phyloP scores from a whole-genome alignment of 148 eudicot species.

The Camellia japonica region DNA sequence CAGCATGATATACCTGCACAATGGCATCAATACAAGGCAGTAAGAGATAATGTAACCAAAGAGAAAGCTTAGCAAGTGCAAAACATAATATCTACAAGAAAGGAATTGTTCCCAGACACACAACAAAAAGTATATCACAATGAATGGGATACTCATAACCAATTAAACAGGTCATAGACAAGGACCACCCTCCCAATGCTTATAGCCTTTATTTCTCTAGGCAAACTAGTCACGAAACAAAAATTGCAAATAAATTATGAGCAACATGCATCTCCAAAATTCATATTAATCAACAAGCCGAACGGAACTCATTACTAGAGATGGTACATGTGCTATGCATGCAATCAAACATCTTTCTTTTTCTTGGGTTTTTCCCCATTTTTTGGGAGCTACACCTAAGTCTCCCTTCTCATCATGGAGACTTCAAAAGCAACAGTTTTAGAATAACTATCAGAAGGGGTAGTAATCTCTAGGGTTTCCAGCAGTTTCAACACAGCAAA shows the following conservation, averaged over 20 bases:
- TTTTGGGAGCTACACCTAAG: no score
- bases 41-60: neutral
- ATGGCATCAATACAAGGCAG: conserved; percentile 6
- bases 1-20: conserved; percentile 66
- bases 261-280: neutral
- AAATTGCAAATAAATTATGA: neutral
- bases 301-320: no score
- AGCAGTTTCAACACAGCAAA: no score
- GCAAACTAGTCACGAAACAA: neutral
- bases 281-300: neutral
- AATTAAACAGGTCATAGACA: neutral
- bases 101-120: neutral
- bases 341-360: neutral
- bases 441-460: no score
- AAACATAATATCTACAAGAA: neutral
- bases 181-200: neutral
- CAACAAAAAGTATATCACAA: neutral
- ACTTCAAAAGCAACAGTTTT: no score
- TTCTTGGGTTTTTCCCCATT: neutral
- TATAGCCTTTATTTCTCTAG: neutral
- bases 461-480: no score
- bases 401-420: no score
- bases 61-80: neutral
- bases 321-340: neutral
- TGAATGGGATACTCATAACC: neutral